Base-by-base conservation (phyloP, 495 filamentous ascomycete species). In the Neurospora hispaniola region DNA sequence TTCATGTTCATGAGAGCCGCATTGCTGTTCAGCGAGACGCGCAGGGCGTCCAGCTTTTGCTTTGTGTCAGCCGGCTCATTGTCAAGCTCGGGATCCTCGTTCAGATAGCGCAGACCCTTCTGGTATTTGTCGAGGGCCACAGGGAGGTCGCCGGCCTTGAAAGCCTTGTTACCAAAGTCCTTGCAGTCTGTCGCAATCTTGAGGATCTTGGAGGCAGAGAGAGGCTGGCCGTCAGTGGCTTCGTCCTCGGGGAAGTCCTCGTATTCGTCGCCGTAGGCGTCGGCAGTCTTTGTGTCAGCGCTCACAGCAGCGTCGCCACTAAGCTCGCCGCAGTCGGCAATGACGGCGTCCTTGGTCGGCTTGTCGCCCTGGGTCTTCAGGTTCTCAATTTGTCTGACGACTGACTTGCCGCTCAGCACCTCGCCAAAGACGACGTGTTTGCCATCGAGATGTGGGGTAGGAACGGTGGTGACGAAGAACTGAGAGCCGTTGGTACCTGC, bases 341-440 rank as follows among this genome's bases (percentile, higher is more conserved):
- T 94, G 42, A 88, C 88, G 69, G 89, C 92, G 70, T 93, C 91
- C 70, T 86, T 80, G 41, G 75, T 77, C 20, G 96, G 96, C 86
- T 94, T 95, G 87, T 99, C 96, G 76, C 80, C 84, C 74, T 90
- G 85, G 4, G 93, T 97, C n/a, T 82, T 80, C 77, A 95, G 82
- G 80, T 94, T 94, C 83, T 99, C 96, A 79, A 98, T 90, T 81
- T 94, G 90, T 66, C 96, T 90, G 35, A 98, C 88, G 35, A 98
- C 85, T 70, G 92, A 94, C 84, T 97, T 98, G 75, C 96, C 96
- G 43, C 89, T 91, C 75, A 97, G 86, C 59, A 99, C 95, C 83
- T 98, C 91, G 74, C 96, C 96, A 82, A 98, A 99, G 72, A 99
- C 96, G 72, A 99, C 96, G 83, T 99, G 96, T 85, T 98, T 99